A percentile compares a stretch with the other conserved stretches of the same genome.
Conservation (phyloP, 495 filamentous ascomycete species). For the Tetracladium setigerum region DNA sequence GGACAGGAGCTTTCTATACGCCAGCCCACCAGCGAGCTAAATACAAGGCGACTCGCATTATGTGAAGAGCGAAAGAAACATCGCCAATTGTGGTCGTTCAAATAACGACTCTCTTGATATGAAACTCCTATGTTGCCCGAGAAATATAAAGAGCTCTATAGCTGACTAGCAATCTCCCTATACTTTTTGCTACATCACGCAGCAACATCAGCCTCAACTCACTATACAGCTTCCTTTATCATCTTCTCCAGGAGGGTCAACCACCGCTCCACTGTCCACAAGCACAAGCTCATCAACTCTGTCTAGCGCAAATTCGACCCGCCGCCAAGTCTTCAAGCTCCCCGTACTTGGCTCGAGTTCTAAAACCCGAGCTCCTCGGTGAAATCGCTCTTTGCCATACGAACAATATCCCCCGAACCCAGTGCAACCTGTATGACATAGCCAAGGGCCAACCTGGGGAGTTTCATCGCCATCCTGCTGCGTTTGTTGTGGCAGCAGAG, state of each 20-base stretch:
- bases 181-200: constrained; percentile 13
- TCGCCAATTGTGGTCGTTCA: too few species aligned
- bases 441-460: constrained; percentile 25
- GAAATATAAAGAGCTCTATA: constrained; percentile 6
- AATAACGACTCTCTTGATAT: too few species aligned
- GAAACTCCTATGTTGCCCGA: too few species aligned
- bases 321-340: constrained; percentile 30
- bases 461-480: constrained; percentile 6
- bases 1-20: too few species aligned
- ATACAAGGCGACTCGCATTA: too few species aligned
- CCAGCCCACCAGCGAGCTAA: too few species aligned
- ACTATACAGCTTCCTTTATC: constrained; percentile 21
- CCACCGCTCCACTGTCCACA: constrained; percentile 25
- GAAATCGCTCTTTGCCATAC: constrained; percentile 26
- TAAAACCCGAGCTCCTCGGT: constrained; percentile 29
- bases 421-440: constrained; percentile 29
- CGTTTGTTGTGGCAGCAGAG: constrained; percentile 21
- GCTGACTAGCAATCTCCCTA: constrained; percentile 14
- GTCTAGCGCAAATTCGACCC: constrained; percentile 29
- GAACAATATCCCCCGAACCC: constrained; percentile 33
- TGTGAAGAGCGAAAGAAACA: too few species aligned
- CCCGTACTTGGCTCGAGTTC: constrained; percentile 29
- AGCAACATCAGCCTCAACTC: constrained; percentile 20
- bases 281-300: constrained; percentile 32
- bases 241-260: constrained; percentile 19